These are phyloP conservation scores for Solanum hybrid DNA, from an alignment of 305 asterid species.

Conservation along the genomic window DNA sequence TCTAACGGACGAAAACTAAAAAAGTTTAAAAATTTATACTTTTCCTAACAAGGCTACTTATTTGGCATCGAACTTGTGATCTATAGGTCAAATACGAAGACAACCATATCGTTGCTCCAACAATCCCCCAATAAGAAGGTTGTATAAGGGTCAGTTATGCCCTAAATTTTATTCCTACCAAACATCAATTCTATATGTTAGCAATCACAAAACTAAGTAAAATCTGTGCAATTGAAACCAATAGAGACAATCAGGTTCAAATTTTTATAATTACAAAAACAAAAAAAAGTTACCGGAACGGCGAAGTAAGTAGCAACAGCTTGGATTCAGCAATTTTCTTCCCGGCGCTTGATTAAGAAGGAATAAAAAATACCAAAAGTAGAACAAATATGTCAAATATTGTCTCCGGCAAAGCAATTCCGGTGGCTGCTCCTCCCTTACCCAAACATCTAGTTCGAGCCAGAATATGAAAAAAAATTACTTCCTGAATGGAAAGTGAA, in stretches of 20 bases:
- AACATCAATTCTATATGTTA: background rate
- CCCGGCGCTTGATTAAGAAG: background rate
- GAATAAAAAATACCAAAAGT: background rate
- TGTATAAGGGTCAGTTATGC: background rate
- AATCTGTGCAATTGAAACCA: background rate
- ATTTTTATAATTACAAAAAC: no score
- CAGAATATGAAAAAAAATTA: background rate
- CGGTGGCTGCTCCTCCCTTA: background rate
- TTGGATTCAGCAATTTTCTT: background rate
- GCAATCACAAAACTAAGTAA: background rate
- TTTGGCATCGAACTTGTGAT: background rate
- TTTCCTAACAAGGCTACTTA: background rate
- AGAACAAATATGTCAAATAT: background rate
- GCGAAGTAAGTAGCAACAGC: background rate
- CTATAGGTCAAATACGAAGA: background rate
- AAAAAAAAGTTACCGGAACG: background rate
- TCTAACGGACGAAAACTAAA: background rate
- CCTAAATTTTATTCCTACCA: background rate
- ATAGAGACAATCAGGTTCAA: no score
- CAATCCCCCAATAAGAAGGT: background rate
- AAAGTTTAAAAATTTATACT: no score
- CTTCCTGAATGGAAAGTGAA: background rate
- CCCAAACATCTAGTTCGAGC: background rate
- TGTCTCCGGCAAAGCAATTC: background rate
- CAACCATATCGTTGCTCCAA: background rate